A percentile compares a stretch with the other conserved stretches of the same genome.
phyloP scores from a whole-genome alignment of 176 grass and related monocot species.

The Rhynchospora pubera region DNA sequence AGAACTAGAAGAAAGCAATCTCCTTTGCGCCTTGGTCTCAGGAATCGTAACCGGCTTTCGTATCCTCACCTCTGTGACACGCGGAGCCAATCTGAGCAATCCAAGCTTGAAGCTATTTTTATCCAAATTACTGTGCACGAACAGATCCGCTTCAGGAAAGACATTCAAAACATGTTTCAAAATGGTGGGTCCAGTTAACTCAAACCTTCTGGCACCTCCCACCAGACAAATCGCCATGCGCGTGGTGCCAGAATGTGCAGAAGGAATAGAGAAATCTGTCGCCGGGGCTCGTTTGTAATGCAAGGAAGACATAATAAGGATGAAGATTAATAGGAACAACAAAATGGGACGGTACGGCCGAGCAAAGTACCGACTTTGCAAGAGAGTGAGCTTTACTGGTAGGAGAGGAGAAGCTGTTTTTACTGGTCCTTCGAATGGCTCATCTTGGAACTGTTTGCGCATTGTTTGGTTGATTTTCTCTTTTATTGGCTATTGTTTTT shows the following conservation, averaged over 20 bases:
- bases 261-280: too few relatives aligned
- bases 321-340: too few relatives aligned
- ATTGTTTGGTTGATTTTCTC: background rate
- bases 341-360: too few relatives aligned
- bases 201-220: constrained; percentile 70
- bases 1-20: constrained; percentile 33
- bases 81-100: constrained; percentile 28
- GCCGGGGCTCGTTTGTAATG: too few relatives aligned
- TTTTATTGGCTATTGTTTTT: background rate
- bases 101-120: constrained; percentile 62
- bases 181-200: constrained; percentile 78
- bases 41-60: constrained; percentile 28
- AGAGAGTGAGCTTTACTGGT: background rate
- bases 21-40: constrained; percentile 29
- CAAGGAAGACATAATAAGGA: too few relatives aligned
- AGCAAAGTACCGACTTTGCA: background rate
- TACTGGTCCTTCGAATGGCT: background rate
- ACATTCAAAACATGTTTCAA: constrained; percentile 44
- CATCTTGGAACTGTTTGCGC: background rate
- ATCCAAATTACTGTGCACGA: constrained; percentile 73
- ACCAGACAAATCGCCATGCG: constrained; percentile 62
- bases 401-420: background rate
- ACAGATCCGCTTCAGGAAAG: constrained; percentile 36
- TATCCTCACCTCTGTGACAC: constrained; percentile 36
- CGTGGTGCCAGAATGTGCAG: too few relatives aligned